Evolutionary conservation across 108 stramenopile genomes (phyloP).

Genomic region (Cyclostephanos invisitatus): DNA sequence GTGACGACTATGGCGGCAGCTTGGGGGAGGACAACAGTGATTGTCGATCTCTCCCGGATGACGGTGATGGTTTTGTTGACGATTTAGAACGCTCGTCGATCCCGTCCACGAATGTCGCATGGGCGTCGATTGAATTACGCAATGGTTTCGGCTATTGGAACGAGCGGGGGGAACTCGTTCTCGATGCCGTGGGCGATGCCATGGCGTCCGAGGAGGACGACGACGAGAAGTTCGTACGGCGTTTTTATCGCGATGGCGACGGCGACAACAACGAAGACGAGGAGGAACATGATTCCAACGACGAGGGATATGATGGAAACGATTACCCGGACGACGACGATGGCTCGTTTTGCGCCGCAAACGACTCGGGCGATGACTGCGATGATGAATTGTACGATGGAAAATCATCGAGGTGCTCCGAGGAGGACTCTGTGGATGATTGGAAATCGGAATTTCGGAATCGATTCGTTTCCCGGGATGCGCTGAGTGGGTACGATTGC

Average conservation of each 20-base stretch:
- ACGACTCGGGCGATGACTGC: slow-evolving; percentile 20
- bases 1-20: slow-evolving; percentile 9
- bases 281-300: slow-evolving; percentile 40
- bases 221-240: slow-evolving; percentile 15
- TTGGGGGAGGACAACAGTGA: neutral
- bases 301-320: slow-evolving; percentile 46
- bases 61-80: slow-evolving; percentile 13
- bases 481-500: slow-evolving; percentile 16
- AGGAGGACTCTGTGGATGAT: slow-evolving; percentile 11
- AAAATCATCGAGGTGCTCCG: neutral
- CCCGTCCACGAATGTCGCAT: slow-evolving; percentile 17
- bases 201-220: neutral
- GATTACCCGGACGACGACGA: slow-evolving; percentile 47
- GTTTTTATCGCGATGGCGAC: slow-evolving; percentile 18
- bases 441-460: slow-evolving; percentile 47
- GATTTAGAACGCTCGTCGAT: slow-evolving; percentile 24
- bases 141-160: slow-evolving; percentile 80
- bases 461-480: slow-evolving; percentile 21
- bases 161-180: slow-evolving; percentile 69
- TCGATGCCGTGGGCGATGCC: slow-evolving; percentile 47
- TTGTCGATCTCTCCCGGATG: neutral
- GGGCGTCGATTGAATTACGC: slow-evolving; percentile 50
- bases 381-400: slow-evolving; percentile 8
- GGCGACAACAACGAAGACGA: slow-evolving; percentile 16
- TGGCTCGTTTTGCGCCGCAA: neutral